Percentiles rank a stretch among this genome's conserved stretches.
Conservation (phyloP, 2,329 filamentous ascomycete species). For the Trichophyton mentagrophytes region DNA sequence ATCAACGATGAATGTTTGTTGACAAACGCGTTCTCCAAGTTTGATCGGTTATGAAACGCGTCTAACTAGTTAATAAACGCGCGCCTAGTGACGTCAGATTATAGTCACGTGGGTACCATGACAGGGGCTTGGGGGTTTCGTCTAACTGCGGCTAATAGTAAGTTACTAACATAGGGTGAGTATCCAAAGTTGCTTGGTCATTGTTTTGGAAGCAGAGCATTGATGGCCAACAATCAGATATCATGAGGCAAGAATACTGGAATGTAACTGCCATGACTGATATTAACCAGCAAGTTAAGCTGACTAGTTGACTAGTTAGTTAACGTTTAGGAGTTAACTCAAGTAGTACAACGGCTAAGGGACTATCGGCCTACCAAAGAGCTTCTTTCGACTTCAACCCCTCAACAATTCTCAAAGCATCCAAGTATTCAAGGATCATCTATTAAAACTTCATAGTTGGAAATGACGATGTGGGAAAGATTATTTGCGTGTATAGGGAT, state of each 20-base stretch:
- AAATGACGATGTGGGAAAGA: background rate
- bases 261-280: background rate
- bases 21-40: background rate
- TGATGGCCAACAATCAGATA: too few species aligned
- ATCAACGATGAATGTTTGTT: background rate
- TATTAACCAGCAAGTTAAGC: background rate
- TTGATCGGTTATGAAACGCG: background rate
- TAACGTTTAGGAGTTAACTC: background rate
- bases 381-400: background rate
- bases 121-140: too few species aligned
- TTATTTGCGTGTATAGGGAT: conserved; percentile 7
- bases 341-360: background rate
- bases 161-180: too few species aligned
- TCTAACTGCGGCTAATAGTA: too few species aligned
- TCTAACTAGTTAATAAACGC: background rate
- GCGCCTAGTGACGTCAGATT: background rate
- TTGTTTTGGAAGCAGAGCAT: too few species aligned
- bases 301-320: background rate
- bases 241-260: too few species aligned
- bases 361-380: background rate
- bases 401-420: background rate
- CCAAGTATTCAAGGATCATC: background rate
- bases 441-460: background rate
- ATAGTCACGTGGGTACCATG: background rate
- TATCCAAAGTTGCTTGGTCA: too few species aligned